Evolutionary conservation across 2,329 filamentous ascomycete genomes (phyloP).

Genomic region (Raffaelea albimanens): DNA sequence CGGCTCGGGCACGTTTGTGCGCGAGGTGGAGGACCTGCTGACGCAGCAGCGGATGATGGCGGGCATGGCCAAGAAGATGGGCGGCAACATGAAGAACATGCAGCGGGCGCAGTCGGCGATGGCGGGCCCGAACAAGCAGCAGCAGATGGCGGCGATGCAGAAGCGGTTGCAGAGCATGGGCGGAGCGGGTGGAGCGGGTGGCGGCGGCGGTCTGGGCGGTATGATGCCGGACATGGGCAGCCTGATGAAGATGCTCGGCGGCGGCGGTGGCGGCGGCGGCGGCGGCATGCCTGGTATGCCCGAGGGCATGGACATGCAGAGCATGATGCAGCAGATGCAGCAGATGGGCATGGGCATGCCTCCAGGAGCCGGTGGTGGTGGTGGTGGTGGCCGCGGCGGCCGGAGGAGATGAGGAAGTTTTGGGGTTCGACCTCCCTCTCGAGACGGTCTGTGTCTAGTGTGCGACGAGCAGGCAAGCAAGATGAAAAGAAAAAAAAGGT

Average conservation of each 20-base stretch:
- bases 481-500: not conserved
- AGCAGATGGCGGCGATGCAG: slow-evolving; percentile 95
- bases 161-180: slow-evolving; percentile 92
- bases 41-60: slow-evolving; percentile 99
- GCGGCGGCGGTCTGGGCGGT: slow-evolving; percentile 24
- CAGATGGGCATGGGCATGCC: slow-evolving; percentile 39
- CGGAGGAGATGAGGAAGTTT: slow-evolving; percentile 2
- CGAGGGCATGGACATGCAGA: slow-evolving; percentile 68
- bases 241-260: slow-evolving; percentile 87
- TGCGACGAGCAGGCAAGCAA: too few relatives aligned
- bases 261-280: slow-evolving; percentile 51
- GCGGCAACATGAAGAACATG: slow-evolving; percentile 96
- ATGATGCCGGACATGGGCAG: slow-evolving; percentile 72
- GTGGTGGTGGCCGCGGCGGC: slow-evolving; percentile 8
- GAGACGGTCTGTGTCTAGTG: too few relatives aligned
- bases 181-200: slow-evolving; percentile 53
- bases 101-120: slow-evolving; percentile 85
- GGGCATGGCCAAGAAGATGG: slow-evolving; percentile 98
- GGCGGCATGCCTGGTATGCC: slow-evolving; percentile 63
- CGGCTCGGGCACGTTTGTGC: slow-evolving; percentile 82
- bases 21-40: slow-evolving; percentile 91
- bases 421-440: too few relatives aligned
- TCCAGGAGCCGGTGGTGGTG: slow-evolving; percentile 1
- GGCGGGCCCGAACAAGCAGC: slow-evolving; percentile 81
- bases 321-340: slow-evolving; percentile 67